phyloP scores from a whole-genome alignment of 352 stramenopile genomes.

The Globisporangium uncinulatum region DNA sequence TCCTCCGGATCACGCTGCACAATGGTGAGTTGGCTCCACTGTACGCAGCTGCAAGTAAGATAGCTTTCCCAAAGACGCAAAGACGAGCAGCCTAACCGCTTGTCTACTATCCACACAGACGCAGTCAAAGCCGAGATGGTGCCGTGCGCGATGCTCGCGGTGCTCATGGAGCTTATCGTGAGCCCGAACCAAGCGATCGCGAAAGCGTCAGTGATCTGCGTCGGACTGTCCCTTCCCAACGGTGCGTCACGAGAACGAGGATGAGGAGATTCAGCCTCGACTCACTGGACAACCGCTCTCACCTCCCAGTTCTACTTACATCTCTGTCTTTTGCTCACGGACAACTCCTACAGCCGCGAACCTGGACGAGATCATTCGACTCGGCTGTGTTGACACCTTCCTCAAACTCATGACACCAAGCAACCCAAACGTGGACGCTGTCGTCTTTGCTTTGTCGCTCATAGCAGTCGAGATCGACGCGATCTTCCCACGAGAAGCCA shows the following conservation, averaged over 20 bases:
- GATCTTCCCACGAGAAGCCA: slow-evolving; percentile 49
- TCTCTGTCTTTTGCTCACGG: background rate
- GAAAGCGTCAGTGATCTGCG: slow-evolving; percentile 43
- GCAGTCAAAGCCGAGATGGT: slow-evolving; percentile 30
- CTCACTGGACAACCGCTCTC: background rate
- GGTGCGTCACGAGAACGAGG: slow-evolving; percentile 18
- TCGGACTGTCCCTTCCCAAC: slow-evolving; percentile 52
- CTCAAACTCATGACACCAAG: slow-evolving; percentile 37
- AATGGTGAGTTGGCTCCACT: slow-evolving; percentile 22
- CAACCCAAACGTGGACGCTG: slow-evolving; percentile 39
- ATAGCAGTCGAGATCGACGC: slow-evolving; percentile 50
- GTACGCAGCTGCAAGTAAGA: too few species aligned
- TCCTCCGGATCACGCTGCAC: slow-evolving; percentile 40
- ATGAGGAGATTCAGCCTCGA: too few species aligned
- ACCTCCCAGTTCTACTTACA: too few species aligned
- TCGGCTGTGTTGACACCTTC: slow-evolving; percentile 52
- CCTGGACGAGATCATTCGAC: slow-evolving; percentile 37
- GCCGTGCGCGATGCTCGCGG: slow-evolving; percentile 25
- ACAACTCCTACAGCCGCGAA: slow-evolving; percentile 34
- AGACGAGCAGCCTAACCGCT: background rate
- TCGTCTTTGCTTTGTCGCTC: slow-evolving; percentile 45
- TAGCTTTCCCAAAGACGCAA: too few species aligned
- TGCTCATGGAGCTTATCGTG: slow-evolving; percentile 40
- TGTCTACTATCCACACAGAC: slow-evolving; percentile 5
- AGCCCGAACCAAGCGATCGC: slow-evolving; percentile 30